Base-by-base conservation (phyloP, 176 grass and related monocot genomes). In the Triticum dicoccoides region DNA sequence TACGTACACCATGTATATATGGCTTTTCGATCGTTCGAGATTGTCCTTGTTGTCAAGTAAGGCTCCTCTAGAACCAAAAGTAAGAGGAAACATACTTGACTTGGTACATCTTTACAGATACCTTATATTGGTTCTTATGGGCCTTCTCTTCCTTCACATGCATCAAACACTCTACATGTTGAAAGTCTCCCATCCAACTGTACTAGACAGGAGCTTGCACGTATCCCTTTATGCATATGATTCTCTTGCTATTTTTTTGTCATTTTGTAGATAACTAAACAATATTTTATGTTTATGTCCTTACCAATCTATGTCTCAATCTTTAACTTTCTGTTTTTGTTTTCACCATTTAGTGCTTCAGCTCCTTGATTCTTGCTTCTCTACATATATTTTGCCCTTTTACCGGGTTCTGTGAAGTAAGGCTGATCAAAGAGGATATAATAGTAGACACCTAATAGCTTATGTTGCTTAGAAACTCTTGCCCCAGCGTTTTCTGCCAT, bases 311-410 rank as follows among this genome's bases (percentile, higher is more conserved):
- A 61, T 37, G 14, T 77, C 41, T 33, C 2, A 30, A 5, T 11
- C 11, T 85, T 75, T 38, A 49, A 8, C 24, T 5, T 11, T 62
- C 38, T 52, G 5, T 27, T 59, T 47, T 29, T 65, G 84, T 6
- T 73, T 79, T 70, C 27, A 88, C 56, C 17, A 9, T 72, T 52
- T 64, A 79, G 24, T 81, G 30, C 38, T 84, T 85, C 70, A 69
- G 37, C 64, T 78, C 87, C 79, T 92, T 76, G 56, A 91, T 79
- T 64, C 61, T 76, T 79, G 37, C 49, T 91, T 66, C 66, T 76
- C 75, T 69, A 94, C 89, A 98, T 83, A 91, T 98, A 37, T 94
- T 98, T 78, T 88, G 82, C 70, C 96, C 80, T 67, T 95, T 95
- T 92, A 83, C 83, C 33, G 93, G 91, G 27, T 95, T 93, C 38